phyloP scores from a whole-genome alignment of 345 rosid species.

The Abelmoschus esculentus region DNA sequence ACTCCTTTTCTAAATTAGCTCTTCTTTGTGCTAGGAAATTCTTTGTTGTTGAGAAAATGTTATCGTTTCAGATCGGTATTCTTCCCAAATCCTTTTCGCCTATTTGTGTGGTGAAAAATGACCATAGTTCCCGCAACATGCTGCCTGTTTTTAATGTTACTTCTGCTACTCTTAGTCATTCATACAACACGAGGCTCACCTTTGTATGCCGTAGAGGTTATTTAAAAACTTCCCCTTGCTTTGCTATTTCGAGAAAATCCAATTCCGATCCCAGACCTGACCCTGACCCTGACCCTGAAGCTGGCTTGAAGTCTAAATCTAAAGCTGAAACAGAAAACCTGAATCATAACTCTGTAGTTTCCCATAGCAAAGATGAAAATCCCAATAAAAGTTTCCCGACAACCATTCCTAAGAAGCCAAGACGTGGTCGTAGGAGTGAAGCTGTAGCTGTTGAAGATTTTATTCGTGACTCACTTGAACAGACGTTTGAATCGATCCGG shows the following conservation, averaged over 20 bases:
- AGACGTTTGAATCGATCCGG: conserved; percentile 56
- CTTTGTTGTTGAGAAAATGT: conserved; percentile 21
- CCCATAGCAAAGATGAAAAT: conserved; percentile 18
- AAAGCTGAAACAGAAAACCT: conserved; percentile 16
- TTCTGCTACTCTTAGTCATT: neutral
- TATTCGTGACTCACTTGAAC: conserved; percentile 56
- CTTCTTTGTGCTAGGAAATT: neutral
- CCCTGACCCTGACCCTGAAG: conserved; percentile 27
- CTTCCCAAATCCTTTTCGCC: conserved; percentile 22
- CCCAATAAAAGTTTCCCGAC: conserved; percentile 26
- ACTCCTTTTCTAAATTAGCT: neutral
- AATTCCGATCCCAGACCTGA: conserved; percentile 24
- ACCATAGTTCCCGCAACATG: neutral
- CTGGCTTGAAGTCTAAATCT: conserved; percentile 19
- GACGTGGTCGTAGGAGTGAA: conserved; percentile 75
- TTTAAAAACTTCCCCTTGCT: conserved; percentile 18
- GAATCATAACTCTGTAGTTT: conserved; percentile 13
- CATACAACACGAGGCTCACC: neutral
- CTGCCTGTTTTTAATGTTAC: neutral
- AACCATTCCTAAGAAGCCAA: conserved; percentile 44
- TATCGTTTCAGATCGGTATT: conserved; percentile 17
- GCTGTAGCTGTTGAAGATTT: conserved; percentile 79
- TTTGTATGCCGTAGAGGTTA: neutral
- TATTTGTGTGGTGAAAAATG: conserved; percentile 4
- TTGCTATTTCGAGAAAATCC: conserved; percentile 38